phyloP scores from a whole-genome alignment of 1,284 basidiomycete species.

The Anthracocystis walkeri region DNA sequence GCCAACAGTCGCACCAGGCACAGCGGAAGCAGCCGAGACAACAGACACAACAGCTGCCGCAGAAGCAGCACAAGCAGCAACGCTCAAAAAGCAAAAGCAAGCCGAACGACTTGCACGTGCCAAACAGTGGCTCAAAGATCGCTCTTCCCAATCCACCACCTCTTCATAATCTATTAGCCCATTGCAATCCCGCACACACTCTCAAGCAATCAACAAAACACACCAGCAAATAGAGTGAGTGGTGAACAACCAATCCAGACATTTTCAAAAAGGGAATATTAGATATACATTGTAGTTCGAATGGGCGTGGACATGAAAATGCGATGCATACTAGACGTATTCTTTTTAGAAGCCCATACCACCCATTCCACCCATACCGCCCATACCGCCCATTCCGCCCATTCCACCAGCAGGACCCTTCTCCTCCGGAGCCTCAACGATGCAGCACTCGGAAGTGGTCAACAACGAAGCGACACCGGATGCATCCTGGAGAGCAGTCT shows the following conservation, averaged over 20 bases:
- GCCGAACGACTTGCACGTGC: constrained; percentile 32
- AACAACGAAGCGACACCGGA: constrained; percentile 82
- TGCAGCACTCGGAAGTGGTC: constrained; percentile 91
- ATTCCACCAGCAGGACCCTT: constrained; percentile 74
- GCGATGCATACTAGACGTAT: constrained; percentile 10
- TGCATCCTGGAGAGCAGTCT: constrained; percentile 64
- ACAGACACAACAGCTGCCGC: neutral
- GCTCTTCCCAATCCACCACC: neutral
- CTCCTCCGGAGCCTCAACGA: constrained; percentile 91
- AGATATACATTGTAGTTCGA: constrained; percentile 36
- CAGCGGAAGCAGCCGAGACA: neutral
- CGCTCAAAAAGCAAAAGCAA: constrained; percentile 31
- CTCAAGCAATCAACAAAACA: neutral
- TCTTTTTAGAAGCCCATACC: constrained; percentile 64
- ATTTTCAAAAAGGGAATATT: constrained; percentile 33
- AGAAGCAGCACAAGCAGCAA: too few relatives aligned
- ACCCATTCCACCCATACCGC: constrained; percentile 71
- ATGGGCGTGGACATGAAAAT: neutral
- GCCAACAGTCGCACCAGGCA: neutral
- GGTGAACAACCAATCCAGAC: too few relatives aligned
- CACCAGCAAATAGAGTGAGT: too few relatives aligned
- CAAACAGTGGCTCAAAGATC: constrained; percentile 27
- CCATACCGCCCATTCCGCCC: constrained; percentile 70
- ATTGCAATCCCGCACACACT: too few relatives aligned
- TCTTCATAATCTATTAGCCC: neutral